A percentile compares a stretch with the other conserved stretches of the same genome.
These are phyloP conservation scores for Scheffersomyces segobiensis DNA, from an alignment of 1,139 yeast species.

Conservation along the genomic window DNA sequence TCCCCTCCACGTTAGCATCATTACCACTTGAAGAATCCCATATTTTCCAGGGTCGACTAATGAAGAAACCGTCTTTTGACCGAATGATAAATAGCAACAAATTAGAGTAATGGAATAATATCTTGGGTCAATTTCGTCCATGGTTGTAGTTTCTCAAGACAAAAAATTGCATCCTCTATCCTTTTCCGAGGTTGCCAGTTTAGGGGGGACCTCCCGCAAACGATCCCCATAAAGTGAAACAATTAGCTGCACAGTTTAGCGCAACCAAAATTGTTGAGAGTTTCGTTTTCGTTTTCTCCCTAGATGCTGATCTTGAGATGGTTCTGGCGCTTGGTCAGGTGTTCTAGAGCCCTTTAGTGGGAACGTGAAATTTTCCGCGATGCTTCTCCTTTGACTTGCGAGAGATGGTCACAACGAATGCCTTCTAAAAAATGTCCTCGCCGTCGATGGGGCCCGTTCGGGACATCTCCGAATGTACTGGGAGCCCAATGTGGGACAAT, in stretches of 20 bases:
- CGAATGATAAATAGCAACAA: too few relatives aligned
- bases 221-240: not conserved
- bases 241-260: not conserved
- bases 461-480: not conserved
- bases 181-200: not conserved
- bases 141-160: not conserved
- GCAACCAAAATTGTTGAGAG: not conserved
- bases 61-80: too few relatives aligned
- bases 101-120: too few relatives aligned
- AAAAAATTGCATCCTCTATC: not conserved
- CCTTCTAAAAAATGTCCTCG: too few relatives aligned
- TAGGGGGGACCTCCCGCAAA: not conserved
- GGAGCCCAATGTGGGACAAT: not conserved
- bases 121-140: not conserved
- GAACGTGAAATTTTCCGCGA: not conserved
- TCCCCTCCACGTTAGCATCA: too few relatives aligned
- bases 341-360: too few relatives aligned
- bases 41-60: too few relatives aligned
- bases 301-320: not conserved
- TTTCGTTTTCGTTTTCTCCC: not conserved
- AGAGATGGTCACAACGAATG: too few relatives aligned
- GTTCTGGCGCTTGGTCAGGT: not conserved
- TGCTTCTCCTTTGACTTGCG: not conserved
- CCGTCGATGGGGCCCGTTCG: too few relatives aligned
- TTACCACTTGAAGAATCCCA: too few relatives aligned